A percentile compares a stretch with the other conserved stretches of the same genome.
phyloP scores from a whole-genome alignment of 1,284 basidiomycete genomes.

The Microbotryum lychnidis-dioicae region DNA sequence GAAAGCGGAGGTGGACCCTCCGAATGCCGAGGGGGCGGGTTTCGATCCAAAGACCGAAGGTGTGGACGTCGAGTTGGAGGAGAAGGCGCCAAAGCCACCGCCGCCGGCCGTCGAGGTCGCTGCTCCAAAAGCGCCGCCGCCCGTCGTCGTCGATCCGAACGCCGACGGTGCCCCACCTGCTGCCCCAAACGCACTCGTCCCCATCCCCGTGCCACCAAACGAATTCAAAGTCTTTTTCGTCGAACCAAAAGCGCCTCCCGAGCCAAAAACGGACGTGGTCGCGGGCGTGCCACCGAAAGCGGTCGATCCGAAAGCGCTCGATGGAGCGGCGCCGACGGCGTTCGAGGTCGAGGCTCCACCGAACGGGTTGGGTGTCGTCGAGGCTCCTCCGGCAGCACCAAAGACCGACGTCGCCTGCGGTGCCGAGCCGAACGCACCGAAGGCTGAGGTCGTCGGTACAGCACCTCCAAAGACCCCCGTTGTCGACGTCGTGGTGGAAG shows the following conservation, averaged over 20 bases:
- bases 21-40: conserved; percentile 6
- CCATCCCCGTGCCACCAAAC: background rate
- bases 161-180: no score
- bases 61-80: conserved; percentile 1
- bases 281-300: background rate
- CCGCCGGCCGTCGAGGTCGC: background rate
- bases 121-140: no score
- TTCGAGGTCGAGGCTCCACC: no score
- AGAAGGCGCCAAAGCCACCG: background rate
- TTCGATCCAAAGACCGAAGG: background rate
- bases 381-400: conserved; percentile 13
- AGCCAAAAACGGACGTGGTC: conserved; percentile 6
- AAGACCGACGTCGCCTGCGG: conserved; percentile 31
- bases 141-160: background rate
- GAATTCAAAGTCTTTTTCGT: background rate
- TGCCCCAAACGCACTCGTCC: no score
- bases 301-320: no score
- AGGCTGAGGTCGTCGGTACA: conserved; percentile 14
- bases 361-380: background rate
- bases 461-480: conserved; percentile 22
- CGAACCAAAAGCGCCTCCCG: conserved; percentile 2
- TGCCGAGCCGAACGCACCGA: conserved; percentile 39
- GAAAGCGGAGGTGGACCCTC: background rate
- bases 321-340: no score
- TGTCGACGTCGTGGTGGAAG: conserved; percentile 3